Evolutionary conservation across 805 yeast species (phyloP).

Genomic region (Pichia thaimueangensis): DNA sequence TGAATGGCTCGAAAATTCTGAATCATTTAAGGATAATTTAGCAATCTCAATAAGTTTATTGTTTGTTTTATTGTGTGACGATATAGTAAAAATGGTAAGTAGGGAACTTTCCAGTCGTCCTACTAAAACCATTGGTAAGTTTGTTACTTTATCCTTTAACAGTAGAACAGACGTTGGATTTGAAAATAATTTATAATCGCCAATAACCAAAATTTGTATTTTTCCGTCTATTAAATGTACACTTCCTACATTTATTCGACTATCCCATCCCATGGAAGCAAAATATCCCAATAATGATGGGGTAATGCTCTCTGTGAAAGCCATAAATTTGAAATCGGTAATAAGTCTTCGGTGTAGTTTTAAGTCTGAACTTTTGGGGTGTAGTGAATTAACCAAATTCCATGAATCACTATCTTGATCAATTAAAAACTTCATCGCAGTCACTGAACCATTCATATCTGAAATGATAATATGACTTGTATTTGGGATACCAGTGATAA

Average conservation of each 20-base stretch:
- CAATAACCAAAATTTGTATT: constrained; percentile 17
- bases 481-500: constrained; percentile 17
- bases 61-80: neutral
- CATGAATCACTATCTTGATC: constrained; percentile 1
- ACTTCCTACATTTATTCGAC: constrained; percentile 32
- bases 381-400: neutral
- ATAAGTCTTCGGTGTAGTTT: constrained; percentile 29
- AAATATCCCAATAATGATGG: constrained; percentile 28
- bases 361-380: neutral
- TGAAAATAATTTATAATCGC: constrained; percentile 35
- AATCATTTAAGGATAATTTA: constrained; percentile 60
- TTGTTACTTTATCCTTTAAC: constrained; percentile 12
- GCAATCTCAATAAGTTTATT: constrained; percentile 30
- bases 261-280: constrained; percentile 58
- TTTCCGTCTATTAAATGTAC: constrained; percentile 1
- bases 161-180: constrained; percentile 49
- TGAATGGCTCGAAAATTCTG: constrained; percentile 59
- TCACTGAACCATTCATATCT: constrained; percentile 29
- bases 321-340: constrained; percentile 15
- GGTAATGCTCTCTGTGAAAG: constrained; percentile 7
- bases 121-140: constrained; percentile 38
- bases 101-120: constrained; percentile 58
- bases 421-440: neutral
- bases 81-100: constrained; percentile 37
- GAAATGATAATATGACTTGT: constrained; percentile 23